These are phyloP conservation scores for Metschnikowia lochheadii DNA, from an alignment of 805 yeast genomes.

Conservation along the genomic window DNA sequence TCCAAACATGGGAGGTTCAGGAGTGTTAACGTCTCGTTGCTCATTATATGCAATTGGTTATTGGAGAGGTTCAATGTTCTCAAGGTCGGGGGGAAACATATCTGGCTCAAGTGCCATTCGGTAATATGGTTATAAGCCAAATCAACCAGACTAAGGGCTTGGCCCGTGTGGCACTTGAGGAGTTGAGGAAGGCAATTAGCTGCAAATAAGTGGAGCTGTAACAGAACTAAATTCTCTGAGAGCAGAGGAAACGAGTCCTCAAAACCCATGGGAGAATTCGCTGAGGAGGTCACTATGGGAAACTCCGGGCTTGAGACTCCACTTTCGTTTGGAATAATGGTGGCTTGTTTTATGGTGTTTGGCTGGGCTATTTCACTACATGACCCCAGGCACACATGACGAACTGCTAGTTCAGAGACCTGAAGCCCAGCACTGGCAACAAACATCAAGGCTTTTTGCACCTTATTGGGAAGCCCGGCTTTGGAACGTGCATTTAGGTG, in stretches of 20 bases:
- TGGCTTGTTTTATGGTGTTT: background rate
- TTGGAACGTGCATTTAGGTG: background rate
- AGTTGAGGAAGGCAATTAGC: constrained; percentile 6
- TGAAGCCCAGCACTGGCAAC: background rate
- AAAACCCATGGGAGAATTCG: background rate
- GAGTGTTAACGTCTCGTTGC: constrained; percentile 15
- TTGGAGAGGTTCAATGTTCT: constrained; percentile 25
- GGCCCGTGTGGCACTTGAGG: background rate
- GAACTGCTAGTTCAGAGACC: background rate
- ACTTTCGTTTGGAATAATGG: background rate
- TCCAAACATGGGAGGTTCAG: constrained; percentile 13
- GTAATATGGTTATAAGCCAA: constrained; percentile 26
- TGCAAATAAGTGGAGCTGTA: constrained; percentile 19
- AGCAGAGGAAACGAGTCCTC: background rate
- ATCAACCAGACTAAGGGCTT: constrained; percentile 15
- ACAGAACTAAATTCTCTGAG: constrained; percentile 13
- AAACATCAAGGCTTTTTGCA: background rate
- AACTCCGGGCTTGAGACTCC: too few relatives aligned
- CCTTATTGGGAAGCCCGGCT: background rate
- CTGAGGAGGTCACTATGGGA: too few relatives aligned
- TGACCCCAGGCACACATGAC: background rate
- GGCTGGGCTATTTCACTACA: background rate
- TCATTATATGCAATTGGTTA: constrained; percentile 20
- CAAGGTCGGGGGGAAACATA: constrained; percentile 21
- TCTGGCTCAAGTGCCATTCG: constrained; percentile 15